Evolutionary conservation across 2,329 filamentous ascomycete genomes (phyloP).

Genomic region (Aschersonia sp.): DNA sequence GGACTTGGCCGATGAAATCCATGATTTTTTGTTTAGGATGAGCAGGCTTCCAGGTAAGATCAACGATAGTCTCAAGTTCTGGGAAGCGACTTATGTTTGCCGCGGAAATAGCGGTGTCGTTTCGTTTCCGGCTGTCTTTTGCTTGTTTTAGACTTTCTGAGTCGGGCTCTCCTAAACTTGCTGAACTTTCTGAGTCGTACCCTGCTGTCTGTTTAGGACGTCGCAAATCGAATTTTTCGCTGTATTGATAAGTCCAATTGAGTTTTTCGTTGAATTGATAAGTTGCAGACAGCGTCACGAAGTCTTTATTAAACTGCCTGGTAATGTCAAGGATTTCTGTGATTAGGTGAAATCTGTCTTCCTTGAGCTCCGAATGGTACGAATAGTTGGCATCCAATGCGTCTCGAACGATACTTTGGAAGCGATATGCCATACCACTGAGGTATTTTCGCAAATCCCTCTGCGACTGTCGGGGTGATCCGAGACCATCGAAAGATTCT

Average conservation of each 20-base stretch:
- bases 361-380: neutral
- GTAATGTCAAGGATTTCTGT: constrained; percentile 37
- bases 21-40: neutral
- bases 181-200: too few relatives aligned
- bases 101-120: too few relatives aligned
- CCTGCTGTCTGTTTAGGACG: too few relatives aligned
- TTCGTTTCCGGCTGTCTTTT: too few relatives aligned
- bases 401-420: neutral
- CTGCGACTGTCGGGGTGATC: neutral
- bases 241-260: neutral
- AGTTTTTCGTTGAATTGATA: neutral
- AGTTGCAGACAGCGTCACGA: neutral
- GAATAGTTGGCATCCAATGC: constrained; percentile 1
- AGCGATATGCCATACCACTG: neutral
- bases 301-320: constrained; percentile 61
- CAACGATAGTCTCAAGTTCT: constrained; percentile 3
- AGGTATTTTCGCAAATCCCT: constrained; percentile 1
- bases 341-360: neutral
- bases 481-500: neutral
- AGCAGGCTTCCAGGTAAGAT: neutral
- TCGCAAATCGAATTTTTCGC: too few relatives aligned
- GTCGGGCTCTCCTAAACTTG: too few relatives aligned
- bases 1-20: constrained; percentile 11
- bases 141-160: too few relatives aligned
- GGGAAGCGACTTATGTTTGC: neutral